Evolutionary conservation across 1,284 basidiomycete genomes (phyloP).

Genomic region (Ustilago crameri): DNA sequence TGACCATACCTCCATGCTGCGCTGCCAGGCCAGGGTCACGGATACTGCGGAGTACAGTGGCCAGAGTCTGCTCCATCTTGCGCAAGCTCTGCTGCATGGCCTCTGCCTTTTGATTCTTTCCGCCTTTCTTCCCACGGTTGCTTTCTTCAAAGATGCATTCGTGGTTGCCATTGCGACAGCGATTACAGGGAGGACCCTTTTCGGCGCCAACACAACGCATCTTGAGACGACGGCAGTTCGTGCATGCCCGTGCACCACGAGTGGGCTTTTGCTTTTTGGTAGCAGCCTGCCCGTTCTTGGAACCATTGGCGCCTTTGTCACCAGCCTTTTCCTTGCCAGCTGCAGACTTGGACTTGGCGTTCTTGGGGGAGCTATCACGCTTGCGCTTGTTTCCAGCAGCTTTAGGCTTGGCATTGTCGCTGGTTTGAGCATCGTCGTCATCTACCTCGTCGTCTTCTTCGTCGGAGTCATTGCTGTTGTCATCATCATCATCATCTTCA

Average conservation of each 20-base stretch:
- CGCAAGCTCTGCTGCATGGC: constrained; percentile 64
- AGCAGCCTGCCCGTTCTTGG: constrained; percentile 20
- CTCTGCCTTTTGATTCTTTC: constrained; percentile 62
- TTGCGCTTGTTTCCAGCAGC: constrained; percentile 42
- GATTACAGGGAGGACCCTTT: constrained; percentile 87
- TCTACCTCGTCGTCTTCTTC: constrained; percentile 43
- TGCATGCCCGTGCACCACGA: constrained; percentile 78
- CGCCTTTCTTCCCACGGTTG: constrained; percentile 66
- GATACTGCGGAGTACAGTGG: constrained; percentile 61
- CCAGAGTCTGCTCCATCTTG: constrained; percentile 66
- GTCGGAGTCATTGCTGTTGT: constrained; percentile 35
- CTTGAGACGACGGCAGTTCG: constrained; percentile 93
- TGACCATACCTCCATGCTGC: constrained; percentile 53
- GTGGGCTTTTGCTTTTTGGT: constrained; percentile 64
- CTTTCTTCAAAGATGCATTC: constrained; percentile 67
- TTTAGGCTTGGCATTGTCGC: constrained; percentile 25
- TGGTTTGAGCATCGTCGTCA: constrained; percentile 34
- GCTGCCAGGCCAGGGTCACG: constrained; percentile 53
- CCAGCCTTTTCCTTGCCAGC: constrained; percentile 17
- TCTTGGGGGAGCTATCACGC: constrained; percentile 31
- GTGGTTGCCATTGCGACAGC: constrained; percentile 65
- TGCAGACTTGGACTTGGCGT: constrained; percentile 16
- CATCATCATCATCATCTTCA: constrained; percentile 35
- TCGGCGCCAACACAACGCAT: constrained; percentile 98
- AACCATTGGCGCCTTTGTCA: constrained; percentile 14